These are phyloP conservation scores for Mortierella claussenii DNA, from an alignment of 192 early-diverging fungal species.

Conservation along the genomic window DNA sequence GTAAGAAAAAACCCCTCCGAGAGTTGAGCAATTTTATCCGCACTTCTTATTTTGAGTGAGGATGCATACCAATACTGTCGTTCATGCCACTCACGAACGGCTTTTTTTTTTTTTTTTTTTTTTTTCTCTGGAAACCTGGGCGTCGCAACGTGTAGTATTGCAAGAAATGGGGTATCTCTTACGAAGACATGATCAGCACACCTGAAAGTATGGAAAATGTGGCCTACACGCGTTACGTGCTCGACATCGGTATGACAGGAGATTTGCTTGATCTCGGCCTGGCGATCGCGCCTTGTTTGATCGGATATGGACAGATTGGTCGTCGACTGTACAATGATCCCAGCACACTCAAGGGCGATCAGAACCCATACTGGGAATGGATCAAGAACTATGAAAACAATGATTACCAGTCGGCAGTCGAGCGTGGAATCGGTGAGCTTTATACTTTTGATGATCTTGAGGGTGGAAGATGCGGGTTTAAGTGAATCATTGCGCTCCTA, in stretches of 20 bases:
- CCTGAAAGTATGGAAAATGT: constrained; percentile 80
- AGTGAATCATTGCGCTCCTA: neutral
- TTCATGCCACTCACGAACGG: neutral
- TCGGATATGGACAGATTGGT: constrained; percentile 88
- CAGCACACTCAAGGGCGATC: constrained; percentile 70
- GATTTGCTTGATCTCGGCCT: constrained; percentile 79
- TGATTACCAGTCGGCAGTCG: constrained; percentile 76
- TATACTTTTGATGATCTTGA: neutral
- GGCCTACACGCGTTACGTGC: constrained; percentile 86
- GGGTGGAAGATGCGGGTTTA: no score
- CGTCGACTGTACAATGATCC: constrained; percentile 69
- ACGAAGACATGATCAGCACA: constrained; percentile 71
- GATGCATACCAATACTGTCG: no score
- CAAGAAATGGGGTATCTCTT: constrained; percentile 76
- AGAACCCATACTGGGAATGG: constrained; percentile 88
- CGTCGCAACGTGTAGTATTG: constrained; percentile 64
- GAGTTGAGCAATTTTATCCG: neutral
- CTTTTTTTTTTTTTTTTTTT: neutral
- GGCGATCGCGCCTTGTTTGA: constrained; percentile 85
- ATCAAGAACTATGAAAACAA: constrained; percentile 74
- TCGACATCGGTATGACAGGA: constrained; percentile 80
- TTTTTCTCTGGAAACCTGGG: neutral
- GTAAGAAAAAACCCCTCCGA: no score
- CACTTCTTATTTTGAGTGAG: constrained; percentile 4
- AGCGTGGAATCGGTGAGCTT: constrained; percentile 60